phyloP scores from a whole-genome alignment of 495 filamentous ascomycete genomes.

The Rostrohypoxylon terebratum region DNA sequence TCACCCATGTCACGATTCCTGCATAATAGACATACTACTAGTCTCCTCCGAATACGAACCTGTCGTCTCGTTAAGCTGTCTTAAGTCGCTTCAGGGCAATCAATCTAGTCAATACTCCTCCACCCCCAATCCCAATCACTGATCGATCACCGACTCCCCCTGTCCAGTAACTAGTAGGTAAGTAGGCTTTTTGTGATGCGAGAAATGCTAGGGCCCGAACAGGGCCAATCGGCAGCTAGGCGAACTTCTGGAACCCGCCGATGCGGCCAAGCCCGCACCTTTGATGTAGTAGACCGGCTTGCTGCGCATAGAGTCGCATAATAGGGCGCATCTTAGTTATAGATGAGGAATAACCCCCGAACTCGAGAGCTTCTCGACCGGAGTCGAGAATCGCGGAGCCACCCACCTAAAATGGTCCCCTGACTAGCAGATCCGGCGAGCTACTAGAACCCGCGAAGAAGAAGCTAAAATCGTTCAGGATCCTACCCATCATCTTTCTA shows the following conservation, averaged over 20 bases:
- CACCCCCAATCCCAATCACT: slow-evolving; percentile 36
- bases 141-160: slow-evolving; percentile 42
- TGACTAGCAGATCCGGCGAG: slow-evolving; percentile 39
- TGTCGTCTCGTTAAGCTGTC: slow-evolving; percentile 35
- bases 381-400: slow-evolving; percentile 40
- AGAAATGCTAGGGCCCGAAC: slow-evolving; percentile 24
- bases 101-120: slow-evolving; percentile 14
- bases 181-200: slow-evolving; percentile 33
- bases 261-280: slow-evolving; percentile 46
- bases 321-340: slow-evolving; percentile 36
- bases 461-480: slow-evolving; percentile 37
- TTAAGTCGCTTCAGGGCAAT: slow-evolving; percentile 26
- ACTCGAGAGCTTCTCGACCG: slow-evolving; percentile 7
- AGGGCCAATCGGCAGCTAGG: slow-evolving; percentile 44
- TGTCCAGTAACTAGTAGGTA: slow-evolving; percentile 19
- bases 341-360: slow-evolving; percentile 44
- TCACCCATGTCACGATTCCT: slow-evolving; percentile 22
- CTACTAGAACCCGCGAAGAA: slow-evolving; percentile 46
- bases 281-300: slow-evolving; percentile 34
- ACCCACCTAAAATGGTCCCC: slow-evolving; percentile 39
- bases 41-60: slow-evolving; percentile 30
- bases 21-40: slow-evolving; percentile 8
- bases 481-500: slow-evolving; percentile 24
- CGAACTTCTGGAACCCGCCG: slow-evolving; percentile 45
- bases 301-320: slow-evolving; percentile 40